A percentile compares a stretch with the other conserved stretches of the same genome.
These are phyloP conservation scores for Arthroderma uncinatum DNA, from an alignment of 2,329 filamentous ascomycete species.

Conservation along the genomic window DNA sequence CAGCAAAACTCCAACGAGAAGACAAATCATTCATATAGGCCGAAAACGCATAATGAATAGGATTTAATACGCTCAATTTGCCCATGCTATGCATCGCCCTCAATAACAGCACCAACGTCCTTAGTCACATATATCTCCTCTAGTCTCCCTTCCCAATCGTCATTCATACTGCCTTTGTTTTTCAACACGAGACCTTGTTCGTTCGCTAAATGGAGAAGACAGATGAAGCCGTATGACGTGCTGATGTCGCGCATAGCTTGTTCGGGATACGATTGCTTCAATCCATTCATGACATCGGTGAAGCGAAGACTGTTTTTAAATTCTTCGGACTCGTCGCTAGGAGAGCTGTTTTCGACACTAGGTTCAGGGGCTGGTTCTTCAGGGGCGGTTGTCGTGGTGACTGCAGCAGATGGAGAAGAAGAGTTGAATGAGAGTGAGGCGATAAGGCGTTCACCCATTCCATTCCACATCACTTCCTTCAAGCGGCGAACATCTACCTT, in stretches of 20 bases:
- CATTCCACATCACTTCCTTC: constrained; percentile 56
- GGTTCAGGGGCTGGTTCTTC: background rate
- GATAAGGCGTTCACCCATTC: constrained; percentile 42
- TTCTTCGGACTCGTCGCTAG: constrained; percentile 22
- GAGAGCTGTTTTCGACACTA: constrained; percentile 13
- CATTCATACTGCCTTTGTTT: constrained; percentile 34
- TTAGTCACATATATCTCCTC: constrained; percentile 37
- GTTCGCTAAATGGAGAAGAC: constrained; percentile 78
- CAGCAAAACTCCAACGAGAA: background rate
- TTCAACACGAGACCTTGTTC: constrained; percentile 78
- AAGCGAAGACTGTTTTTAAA: constrained; percentile 58
- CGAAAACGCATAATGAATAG: background rate
- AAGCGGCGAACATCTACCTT: constrained; percentile 54
- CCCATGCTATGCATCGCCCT: constrained; percentile 11
- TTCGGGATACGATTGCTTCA: constrained; percentile 77
- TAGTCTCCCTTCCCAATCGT: constrained; percentile 20
- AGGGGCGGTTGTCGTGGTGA: constrained; percentile 6
- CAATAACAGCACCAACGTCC: constrained; percentile 28
- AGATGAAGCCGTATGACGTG: constrained; percentile 88
- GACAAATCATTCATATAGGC: background rate
- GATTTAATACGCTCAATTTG: background rate
- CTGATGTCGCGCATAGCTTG: constrained; percentile 86
- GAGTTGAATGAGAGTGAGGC: constrained; percentile 24
- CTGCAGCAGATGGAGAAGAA: constrained; percentile 13
- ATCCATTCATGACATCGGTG: constrained; percentile 78